These are phyloP conservation scores for Pseudogymnoascus sp. DNA, from an alignment of 2,329 filamentous ascomycete species.

Conservation along the genomic window DNA sequence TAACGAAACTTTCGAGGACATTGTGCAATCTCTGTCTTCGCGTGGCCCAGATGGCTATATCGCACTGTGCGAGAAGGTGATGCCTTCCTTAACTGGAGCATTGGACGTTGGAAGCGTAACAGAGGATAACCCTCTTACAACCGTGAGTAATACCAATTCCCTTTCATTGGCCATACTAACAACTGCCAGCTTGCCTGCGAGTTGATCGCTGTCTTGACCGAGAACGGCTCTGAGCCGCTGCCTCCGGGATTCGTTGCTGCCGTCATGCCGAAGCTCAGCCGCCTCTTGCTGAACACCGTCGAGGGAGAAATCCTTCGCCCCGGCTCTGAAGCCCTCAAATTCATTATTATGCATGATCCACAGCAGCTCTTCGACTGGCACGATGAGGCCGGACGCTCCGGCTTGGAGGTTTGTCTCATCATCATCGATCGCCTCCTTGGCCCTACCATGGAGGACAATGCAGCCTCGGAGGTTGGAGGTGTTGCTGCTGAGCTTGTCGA, in stretches of 20 bases:
- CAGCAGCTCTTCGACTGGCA: conserved; percentile 84
- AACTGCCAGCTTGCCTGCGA: conserved; percentile 64
- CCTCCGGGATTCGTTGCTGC: conserved; percentile 79
- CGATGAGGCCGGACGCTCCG: conserved; percentile 70
- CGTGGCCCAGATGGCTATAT: conserved; percentile 61
- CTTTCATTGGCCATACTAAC: conserved; percentile 19
- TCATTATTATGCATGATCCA: conserved; percentile 82
- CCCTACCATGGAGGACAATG: conserved; percentile 79
- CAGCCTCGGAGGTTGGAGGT: conserved; percentile 90
- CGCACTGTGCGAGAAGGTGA: conserved; percentile 72
- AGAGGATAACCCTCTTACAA: conserved; percentile 75
- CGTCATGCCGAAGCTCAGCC: conserved; percentile 78
- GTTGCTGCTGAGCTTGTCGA: conserved; percentile 92
- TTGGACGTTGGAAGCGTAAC: conserved; percentile 84
- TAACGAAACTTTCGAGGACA: conserved; percentile 83
- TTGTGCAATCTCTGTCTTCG: conserved; percentile 62
- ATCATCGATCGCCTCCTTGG: conserved; percentile 89
- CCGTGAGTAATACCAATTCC: conserved; percentile 38
- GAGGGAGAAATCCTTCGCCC: conserved; percentile 85
- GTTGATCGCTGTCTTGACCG: conserved; percentile 69
- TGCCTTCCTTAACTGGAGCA: conserved; percentile 80
- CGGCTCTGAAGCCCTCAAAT: conserved; percentile 77
- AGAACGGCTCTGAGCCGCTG: conserved; percentile 77
- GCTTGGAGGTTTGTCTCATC: conserved; percentile 79
- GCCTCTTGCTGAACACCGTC: conserved; percentile 71